Evolutionary conservation across 2,329 filamentous ascomycete species (phyloP).

Genomic region (Penicillium sp.): DNA sequence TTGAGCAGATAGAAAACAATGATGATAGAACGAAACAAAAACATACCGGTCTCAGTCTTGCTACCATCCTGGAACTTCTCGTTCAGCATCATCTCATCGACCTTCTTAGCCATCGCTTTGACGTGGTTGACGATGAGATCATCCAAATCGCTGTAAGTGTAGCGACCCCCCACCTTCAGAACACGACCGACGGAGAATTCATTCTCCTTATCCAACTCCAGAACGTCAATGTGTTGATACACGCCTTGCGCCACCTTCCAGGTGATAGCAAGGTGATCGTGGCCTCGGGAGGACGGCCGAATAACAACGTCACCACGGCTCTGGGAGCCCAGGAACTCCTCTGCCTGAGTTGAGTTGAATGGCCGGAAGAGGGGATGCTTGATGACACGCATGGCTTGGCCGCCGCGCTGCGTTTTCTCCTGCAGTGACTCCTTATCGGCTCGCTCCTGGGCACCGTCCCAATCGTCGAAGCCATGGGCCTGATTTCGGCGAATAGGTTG

Average conservation of each 20-base stretch:
- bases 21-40: not conserved
- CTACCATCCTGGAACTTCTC: conserved; percentile 88
- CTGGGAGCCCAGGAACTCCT: conserved; percentile 86
- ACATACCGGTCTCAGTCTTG: conserved; percentile 77
- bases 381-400: conserved; percentile 87
- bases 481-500: conserved; percentile 65
- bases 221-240: conserved; percentile 96
- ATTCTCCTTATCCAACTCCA: conserved; percentile 94
- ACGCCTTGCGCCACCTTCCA: conserved; percentile 97
- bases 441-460: conserved; percentile 79
- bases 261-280: conserved; percentile 90
- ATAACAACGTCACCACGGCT: conserved; percentile 88
- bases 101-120: conserved; percentile 96
- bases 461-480: conserved; percentile 73
- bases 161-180: conserved; percentile 80
- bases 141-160: conserved; percentile 92
- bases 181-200: conserved; percentile 89
- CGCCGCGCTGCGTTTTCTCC: conserved; percentile 80
- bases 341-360: conserved; percentile 87
- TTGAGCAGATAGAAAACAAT: not conserved
- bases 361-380: conserved; percentile 95
- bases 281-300: conserved; percentile 88
- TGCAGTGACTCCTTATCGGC: conserved; percentile 77
- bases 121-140: conserved; percentile 96
- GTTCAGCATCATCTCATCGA: conserved; percentile 90